phyloP scores from a whole-genome alignment of 2,329 filamentous ascomycete species.

The Microcera coccophila region DNA sequence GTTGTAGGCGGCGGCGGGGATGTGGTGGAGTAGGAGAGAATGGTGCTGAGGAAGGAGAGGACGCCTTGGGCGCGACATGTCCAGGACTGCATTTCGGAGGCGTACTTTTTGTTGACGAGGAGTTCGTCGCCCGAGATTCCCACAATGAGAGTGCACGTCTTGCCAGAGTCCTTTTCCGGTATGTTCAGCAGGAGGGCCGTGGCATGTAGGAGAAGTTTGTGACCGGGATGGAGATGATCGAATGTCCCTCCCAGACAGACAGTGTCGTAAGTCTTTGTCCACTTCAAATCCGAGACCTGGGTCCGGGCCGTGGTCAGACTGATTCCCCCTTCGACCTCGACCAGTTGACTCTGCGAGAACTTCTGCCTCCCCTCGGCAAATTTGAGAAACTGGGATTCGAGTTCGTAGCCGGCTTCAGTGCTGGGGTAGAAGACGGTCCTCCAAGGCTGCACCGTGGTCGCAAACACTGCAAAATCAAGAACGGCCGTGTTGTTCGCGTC shows the following conservation, averaged over 20 bases:
- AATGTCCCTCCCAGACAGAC: constrained; percentile 91
- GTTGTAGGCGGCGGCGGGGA: constrained; percentile 11
- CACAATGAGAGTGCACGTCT: constrained; percentile 62
- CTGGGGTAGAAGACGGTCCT: constrained; percentile 61
- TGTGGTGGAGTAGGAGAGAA: constrained; percentile 43
- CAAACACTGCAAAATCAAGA: constrained; percentile 50
- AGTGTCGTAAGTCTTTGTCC: constrained; percentile 22
- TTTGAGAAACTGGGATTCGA: constrained; percentile 50
- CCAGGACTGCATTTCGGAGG: constrained; percentile 79
- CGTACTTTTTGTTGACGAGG: constrained; percentile 83
- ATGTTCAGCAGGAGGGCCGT: constrained; percentile 67
- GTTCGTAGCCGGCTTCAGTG: constrained; percentile 58
- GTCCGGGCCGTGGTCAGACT: constrained; percentile 32
- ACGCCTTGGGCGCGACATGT: constrained; percentile 64
- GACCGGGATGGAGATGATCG: constrained; percentile 90
- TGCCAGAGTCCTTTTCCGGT: constrained; percentile 34
- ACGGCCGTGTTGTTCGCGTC: constrained; percentile 45
- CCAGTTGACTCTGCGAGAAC: constrained; percentile 48
- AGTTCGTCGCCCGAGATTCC: constrained; percentile 88
- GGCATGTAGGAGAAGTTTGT: constrained; percentile 94
- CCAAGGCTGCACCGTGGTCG: constrained; percentile 57
- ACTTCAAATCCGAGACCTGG: not conserved
- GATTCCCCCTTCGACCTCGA: constrained; percentile 51
- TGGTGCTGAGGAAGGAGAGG: constrained; percentile 68
- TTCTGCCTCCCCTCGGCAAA: constrained; percentile 45